Conservation (phyloP, 176 grass and related monocot genomes). For the Zizania latifolia region DNA sequence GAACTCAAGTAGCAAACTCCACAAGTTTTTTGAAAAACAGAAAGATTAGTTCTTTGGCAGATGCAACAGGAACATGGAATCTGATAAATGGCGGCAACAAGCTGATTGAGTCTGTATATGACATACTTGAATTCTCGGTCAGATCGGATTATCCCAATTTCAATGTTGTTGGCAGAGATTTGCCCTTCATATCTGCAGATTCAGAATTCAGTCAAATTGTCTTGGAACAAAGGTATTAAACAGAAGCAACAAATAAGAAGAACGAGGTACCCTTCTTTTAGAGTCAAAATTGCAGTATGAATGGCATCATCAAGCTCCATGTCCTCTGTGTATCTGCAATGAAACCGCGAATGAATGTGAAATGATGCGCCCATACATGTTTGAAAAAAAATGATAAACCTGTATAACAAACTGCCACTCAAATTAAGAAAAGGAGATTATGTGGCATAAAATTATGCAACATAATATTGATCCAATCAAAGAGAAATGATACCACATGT, state of each 20-base stretch:
- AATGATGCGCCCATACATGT: not conserved
- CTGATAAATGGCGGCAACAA: not conserved
- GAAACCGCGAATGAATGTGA: not conserved
- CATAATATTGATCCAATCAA: not conserved
- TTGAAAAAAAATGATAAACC: not conserved
- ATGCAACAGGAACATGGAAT: not conserved
- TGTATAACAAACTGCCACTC: not conserved
- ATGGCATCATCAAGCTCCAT: slow-evolving; percentile 85
- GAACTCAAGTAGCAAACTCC: not conserved
- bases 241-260: not conserved
- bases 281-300: slow-evolving; percentile 74
- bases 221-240: not conserved
- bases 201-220: slow-evolving; percentile 3
- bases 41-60: not conserved
- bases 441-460: not conserved
- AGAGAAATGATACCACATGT: not conserved
- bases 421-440: not conserved
- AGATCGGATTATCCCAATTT: slow-evolving; percentile 61
- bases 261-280: slow-evolving; percentile 72
- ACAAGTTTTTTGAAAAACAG: not conserved
- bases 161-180: slow-evolving; percentile 69
- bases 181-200: slow-evolving; percentile 60
- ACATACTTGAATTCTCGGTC: slow-evolving; percentile 60
- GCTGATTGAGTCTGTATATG: not conserved
- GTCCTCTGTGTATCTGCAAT: slow-evolving; percentile 65